phyloP scores from a whole-genome alignment of 2,329 filamentous ascomycete genomes.

The Ceratocystiopsis sp. region DNA sequence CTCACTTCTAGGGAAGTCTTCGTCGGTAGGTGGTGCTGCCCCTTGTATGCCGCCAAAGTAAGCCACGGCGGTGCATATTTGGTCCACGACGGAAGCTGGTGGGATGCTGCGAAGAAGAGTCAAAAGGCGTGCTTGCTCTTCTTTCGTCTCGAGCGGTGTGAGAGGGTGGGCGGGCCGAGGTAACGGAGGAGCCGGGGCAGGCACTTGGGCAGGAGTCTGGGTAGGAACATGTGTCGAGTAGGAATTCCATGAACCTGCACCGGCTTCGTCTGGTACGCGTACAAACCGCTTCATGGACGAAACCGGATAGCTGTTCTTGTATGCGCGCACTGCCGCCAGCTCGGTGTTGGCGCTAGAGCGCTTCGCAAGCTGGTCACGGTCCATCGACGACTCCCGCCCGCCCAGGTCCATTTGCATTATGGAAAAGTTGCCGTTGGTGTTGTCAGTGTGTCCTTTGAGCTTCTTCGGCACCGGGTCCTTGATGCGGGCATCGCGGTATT shows the following conservation, averaged over 20 bases:
- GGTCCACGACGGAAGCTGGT: constrained; percentile 40
- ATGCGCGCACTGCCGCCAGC: constrained; percentile 37
- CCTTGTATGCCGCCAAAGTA: constrained; percentile 46
- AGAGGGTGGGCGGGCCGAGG: constrained; percentile 8
- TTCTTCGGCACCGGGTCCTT: constrained; percentile 45
- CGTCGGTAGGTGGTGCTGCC: constrained; percentile 31
- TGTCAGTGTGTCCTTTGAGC: constrained; percentile 39
- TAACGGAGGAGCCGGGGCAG: too few species aligned
- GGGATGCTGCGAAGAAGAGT: constrained; percentile 37
- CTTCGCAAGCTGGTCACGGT: constrained; percentile 37
- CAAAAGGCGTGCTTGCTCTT: constrained; percentile 42
- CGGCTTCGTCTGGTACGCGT: constrained; percentile 15
- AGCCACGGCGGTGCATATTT: constrained; percentile 43
- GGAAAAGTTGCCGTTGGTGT: constrained; percentile 41
- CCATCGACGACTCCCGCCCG: constrained; percentile 24
- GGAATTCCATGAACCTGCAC: constrained; percentile 1
- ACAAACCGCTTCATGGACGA: constrained; percentile 25
- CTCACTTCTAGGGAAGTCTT: constrained; percentile 37
- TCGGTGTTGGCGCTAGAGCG: constrained; percentile 45
- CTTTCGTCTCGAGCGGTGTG: constrained; percentile 33
- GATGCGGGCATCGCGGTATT: constrained; percentile 27
- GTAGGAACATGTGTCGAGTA: background rate
- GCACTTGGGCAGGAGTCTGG: too few species aligned
- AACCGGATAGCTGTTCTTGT: constrained; percentile 34
- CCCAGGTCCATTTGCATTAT: constrained; percentile 44